Conservation (phyloP, 2,329 filamentous ascomycete species). For the Colletotrichum cordylinicola region DNA sequence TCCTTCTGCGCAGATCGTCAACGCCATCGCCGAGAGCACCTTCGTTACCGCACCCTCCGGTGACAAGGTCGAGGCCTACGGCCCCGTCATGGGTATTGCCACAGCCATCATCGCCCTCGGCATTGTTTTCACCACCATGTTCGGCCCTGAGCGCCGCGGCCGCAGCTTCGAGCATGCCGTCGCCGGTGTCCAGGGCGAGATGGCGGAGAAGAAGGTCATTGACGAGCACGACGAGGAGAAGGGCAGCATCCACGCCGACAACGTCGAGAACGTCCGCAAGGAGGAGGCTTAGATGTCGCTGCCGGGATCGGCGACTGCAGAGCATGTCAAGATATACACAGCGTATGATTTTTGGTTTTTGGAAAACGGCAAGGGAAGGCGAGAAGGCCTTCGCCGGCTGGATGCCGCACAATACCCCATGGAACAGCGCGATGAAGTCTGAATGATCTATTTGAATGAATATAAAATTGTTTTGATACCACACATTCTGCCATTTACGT, state of each 20-base stretch:
- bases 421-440: neutral
- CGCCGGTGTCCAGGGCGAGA: conserved; percentile 36
- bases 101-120: conserved; percentile 78
- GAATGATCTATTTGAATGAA: neutral
- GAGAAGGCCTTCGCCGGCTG: neutral
- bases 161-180: conserved; percentile 69
- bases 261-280: conserved; percentile 12
- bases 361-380: neutral
- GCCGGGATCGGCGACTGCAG: neutral
- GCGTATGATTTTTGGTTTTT: neutral
- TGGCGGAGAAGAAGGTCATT: conserved; percentile 29
- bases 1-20: conserved; percentile 78
- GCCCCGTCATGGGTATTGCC: conserved; percentile 76
- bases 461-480: neutral
- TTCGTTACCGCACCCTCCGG: conserved; percentile 59
- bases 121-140: conserved; percentile 69
- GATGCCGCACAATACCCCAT: conserved; percentile 1
- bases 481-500: neutral
- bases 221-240: conserved; percentile 37
- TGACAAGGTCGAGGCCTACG: conserved; percentile 70
- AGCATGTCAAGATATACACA: neutral
- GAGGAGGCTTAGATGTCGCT: neutral
- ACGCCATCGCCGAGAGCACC: conserved; percentile 71
- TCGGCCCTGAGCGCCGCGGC: conserved; percentile 79
- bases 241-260: conserved; percentile 19